Percentiles rank a stretch among this genome's conserved stretches.
These are phyloP conservation scores for Enteropsectra breve DNA, from an alignment of 371 early-diverging fungal species.

Conservation along the genomic window DNA sequence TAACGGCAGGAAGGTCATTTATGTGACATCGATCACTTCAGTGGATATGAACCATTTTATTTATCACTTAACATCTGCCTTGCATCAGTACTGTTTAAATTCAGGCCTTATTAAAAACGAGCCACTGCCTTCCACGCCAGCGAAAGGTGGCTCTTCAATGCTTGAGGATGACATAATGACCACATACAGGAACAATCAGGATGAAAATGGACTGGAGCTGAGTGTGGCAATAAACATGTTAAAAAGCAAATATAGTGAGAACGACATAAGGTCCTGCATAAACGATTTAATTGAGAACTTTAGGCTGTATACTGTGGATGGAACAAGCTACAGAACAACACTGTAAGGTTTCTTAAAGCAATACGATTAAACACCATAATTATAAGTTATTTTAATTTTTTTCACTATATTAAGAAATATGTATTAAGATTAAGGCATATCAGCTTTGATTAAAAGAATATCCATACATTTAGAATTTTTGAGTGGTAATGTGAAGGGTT, in stretches of 20 bases:
- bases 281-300: constrained; percentile 44
- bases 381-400: no score
- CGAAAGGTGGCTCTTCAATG: neutral
- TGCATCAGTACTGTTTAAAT: constrained; percentile 33
- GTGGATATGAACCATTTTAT: constrained; percentile 41
- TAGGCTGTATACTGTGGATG: constrained; percentile 41
- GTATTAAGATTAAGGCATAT: no score
- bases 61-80: constrained; percentile 29
- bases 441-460: no score
- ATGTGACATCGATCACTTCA: constrained; percentile 14
- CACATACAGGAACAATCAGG: constrained; percentile 47
- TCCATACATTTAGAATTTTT: no score
- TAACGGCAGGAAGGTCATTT: constrained; percentile 35
- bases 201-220: constrained; percentile 44
- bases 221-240: constrained; percentile 49
- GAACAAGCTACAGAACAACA: constrained; percentile 40
- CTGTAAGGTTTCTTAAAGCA: constrained; percentile 15
- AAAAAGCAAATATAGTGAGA: constrained; percentile 34
- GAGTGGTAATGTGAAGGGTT: no score
- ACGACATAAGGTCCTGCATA: constrained; percentile 37
- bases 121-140: constrained; percentile 4
- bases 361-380: no score
- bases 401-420: no score
- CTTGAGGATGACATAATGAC: constrained; percentile 49
- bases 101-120: constrained; percentile 2